Base-by-base conservation (phyloP, 78 protist genomes). In the Andalucia godoyi region DNA sequence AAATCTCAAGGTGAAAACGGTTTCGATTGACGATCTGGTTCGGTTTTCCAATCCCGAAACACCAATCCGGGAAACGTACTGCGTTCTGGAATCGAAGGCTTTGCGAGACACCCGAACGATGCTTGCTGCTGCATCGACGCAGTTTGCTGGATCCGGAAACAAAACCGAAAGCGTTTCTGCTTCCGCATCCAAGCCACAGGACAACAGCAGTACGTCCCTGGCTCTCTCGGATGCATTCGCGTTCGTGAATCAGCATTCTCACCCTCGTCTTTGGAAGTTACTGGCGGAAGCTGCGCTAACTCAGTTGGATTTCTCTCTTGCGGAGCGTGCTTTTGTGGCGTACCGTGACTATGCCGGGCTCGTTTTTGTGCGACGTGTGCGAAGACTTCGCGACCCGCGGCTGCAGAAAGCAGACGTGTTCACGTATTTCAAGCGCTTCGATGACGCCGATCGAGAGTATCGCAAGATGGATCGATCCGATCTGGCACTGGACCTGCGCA, bases 391-490 rank as follows among this genome's bases (percentile, higher is more conserved):
- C 69, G 79, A 72, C 70, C 2, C 40, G 61, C 17, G 0, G 53
- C 71, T 62, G 71, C 86, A 81, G 60, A 15, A 55, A 34, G 94
- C 94, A 0, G 94, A 83, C 65, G 84, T 88, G 13, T 39, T 50
- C 2, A 69, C 81, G 27, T 81, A 77, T 79, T 77, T 76, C 55
- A 15, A 59, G 37, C 2, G 25, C 32, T 81, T 79, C 57, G 87
- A 79, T 38, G 76, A 68, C 49, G 93, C 93, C 10, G 87, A 88
- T 70, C 15, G 46, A 46, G 0, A 77, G 36, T 88, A 80, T 70
- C 41, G 37, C 23, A 78, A 80, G 33, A 70, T 83, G 36, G 87
- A 88, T 53, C 53, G 89, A 33, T 12, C 30, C 9, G 93, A 88
- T 58, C 70, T 88, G 15, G 89, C 93, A 27, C 57, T 84, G 34